Percentiles rank a stretch among this genome's conserved stretches.
Conservation (phyloP, 2,329 filamentous ascomycete genomes). For the Paracoccidioides lutzii region DNA sequence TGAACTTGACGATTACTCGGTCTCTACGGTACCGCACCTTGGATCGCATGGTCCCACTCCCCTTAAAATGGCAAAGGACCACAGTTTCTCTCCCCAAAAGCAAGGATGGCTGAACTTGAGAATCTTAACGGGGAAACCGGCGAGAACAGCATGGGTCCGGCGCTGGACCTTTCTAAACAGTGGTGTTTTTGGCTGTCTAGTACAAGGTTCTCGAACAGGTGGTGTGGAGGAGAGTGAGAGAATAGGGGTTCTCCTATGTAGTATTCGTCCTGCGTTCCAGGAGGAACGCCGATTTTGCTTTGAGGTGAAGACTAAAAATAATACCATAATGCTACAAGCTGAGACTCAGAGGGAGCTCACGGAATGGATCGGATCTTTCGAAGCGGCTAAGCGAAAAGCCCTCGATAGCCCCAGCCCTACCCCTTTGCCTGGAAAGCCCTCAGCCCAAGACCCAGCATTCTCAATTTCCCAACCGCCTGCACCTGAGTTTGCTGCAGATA, state of each 20-base stretch:
- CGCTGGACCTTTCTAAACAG: conserved; percentile 95
- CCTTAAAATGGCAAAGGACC: conserved; percentile 40
- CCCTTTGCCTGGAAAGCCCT: conserved; percentile 30
- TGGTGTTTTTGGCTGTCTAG: conserved; percentile 89
- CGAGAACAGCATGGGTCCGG: conserved; percentile 75
- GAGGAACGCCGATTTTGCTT: conserved; percentile 96
- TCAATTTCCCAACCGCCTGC: conserved; percentile 79
- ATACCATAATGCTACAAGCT: conserved; percentile 76
- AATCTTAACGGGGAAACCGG: conserved; percentile 72
- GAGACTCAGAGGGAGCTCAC: conserved; percentile 87
- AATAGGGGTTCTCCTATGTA: conserved; percentile 88
- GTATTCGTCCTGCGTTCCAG: conserved; percentile 75
- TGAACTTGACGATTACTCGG: conserved; percentile 83
- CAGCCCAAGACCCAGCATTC: conserved; percentile 59
- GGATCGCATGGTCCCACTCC: conserved; percentile 55
- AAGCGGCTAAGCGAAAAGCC: conserved; percentile 83
- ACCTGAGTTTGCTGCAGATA: conserved; percentile 79
- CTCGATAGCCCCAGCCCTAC: conserved; percentile 57
- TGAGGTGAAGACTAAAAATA: conserved; percentile 95
- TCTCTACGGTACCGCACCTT: conserved; percentile 79
- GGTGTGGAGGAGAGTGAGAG: conserved; percentile 93
- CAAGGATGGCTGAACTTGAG: conserved; percentile 89
- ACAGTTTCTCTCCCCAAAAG: conserved; percentile 51
- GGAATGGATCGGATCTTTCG: conserved; percentile 88
- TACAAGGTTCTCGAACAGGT: conserved; percentile 63